Evolutionary conservation across 345 rosid species (phyloP).

Genomic region (Populus ilicifolia): DNA sequence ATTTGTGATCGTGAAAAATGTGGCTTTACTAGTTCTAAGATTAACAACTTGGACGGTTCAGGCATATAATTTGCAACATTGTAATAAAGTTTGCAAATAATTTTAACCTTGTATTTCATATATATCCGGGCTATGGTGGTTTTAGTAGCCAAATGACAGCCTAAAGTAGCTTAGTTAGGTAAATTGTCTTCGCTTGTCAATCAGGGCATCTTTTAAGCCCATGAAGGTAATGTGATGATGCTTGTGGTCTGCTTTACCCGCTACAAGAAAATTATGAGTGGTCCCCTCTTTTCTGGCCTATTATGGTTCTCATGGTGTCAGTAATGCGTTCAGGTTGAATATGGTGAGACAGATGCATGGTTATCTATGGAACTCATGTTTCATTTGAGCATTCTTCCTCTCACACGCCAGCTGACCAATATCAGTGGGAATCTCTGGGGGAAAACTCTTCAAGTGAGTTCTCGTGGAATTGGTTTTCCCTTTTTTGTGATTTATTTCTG

Average conservation of each 20-base stretch:
- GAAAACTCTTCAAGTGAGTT: constrained; percentile 88
- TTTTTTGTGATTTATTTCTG: background rate
- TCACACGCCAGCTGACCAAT: constrained; percentile 93
- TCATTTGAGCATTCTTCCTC: constrained; percentile 93
- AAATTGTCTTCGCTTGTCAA: background rate
- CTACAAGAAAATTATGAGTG: background rate
- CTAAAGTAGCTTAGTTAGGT: background rate
- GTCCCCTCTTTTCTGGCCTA: background rate
- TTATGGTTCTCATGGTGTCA: constrained; percentile 22
- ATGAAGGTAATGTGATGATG: background rate
- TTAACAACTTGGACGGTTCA: too few species aligned
- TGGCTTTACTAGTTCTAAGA: background rate
- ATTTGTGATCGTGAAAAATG: constrained; percentile 1
- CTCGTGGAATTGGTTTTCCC: background rate
- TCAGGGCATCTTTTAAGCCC: background rate
- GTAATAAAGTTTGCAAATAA: background rate
- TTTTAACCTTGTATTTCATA: background rate
- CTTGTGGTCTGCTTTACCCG: background rate
- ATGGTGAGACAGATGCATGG: constrained; percentile 98
- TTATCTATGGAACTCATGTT: constrained; percentile 98
- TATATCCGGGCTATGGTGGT: background rate
- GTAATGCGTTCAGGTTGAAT: constrained; percentile 66
- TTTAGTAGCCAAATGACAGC: background rate
- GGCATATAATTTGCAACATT: background rate
- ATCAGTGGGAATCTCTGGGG: constrained; percentile 99